Conservation (phyloP, 148 eudicot species). For the Talinum fruticosum region DNA sequence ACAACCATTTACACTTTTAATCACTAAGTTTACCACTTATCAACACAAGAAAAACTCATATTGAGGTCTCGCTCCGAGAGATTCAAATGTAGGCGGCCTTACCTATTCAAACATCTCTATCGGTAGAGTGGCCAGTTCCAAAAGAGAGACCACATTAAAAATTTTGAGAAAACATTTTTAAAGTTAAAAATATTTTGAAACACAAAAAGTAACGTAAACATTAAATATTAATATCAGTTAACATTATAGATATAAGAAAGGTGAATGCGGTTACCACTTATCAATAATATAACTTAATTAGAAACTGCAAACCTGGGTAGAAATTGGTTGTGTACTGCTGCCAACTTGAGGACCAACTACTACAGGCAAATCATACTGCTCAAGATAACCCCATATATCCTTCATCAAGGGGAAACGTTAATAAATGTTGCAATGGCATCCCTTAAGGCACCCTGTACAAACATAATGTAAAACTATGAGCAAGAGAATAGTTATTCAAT, state of each 20-base stretch:
- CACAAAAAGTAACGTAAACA: too few species aligned
- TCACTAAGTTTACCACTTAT: background rate
- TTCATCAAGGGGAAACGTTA: constrained; percentile 72
- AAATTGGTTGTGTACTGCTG: constrained; percentile 40
- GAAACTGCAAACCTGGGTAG: constrained; percentile 54
- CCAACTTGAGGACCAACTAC: constrained; percentile 77
- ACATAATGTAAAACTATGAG: constrained; percentile 10
- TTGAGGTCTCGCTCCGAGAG: too few species aligned
- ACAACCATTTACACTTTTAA: background rate
- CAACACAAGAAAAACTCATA: too few species aligned
- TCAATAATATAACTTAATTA: background rate
- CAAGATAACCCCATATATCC: constrained; percentile 90
- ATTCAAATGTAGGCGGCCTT: too few species aligned
- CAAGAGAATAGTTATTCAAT: background rate
- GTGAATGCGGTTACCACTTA: constrained; percentile 5
- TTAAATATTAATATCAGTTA: too few species aligned
- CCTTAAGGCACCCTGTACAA: constrained; percentile 81
- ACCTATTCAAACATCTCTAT: too few species aligned
- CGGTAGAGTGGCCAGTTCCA: too few species aligned
- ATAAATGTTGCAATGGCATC: constrained; percentile 70
- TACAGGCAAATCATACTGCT: constrained; percentile 97
- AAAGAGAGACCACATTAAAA: too few species aligned
- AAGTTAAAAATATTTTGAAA: too few species aligned
- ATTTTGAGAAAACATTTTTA: too few species aligned
- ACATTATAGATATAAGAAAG: too few species aligned